Percentiles rank a stretch among this genome's conserved stretches.
Evolutionary conservation across 2,329 filamentous ascomycete genomes (phyloP).

Genomic region (Pseudogymnoascus sp.): DNA sequence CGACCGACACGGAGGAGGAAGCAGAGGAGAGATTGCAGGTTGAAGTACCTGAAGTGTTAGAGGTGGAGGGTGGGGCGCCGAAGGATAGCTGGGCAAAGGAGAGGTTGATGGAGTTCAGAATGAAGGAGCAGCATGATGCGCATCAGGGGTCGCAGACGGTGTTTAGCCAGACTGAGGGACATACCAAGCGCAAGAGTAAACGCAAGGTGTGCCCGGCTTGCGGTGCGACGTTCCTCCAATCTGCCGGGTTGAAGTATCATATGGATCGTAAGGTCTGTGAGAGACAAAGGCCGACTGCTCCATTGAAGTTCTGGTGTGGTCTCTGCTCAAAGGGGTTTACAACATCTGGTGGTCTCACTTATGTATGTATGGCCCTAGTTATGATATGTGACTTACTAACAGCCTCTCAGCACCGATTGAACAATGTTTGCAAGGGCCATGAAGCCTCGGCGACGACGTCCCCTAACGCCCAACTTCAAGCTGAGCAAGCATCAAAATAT

Average conservation of each 20-base stretch:
- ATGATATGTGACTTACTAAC: background rate
- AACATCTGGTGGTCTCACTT: background rate
- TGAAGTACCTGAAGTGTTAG: background rate
- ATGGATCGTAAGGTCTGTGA: constrained; percentile 1
- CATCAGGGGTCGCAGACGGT: background rate
- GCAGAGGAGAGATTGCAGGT: background rate
- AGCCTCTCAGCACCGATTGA: background rate
- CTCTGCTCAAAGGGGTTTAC: background rate
- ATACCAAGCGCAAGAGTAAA: background rate
- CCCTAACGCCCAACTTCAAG: background rate
- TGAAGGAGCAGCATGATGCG: background rate
- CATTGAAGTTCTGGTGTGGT: background rate
- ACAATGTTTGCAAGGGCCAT: background rate
- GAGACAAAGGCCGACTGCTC: background rate
- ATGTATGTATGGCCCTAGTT: background rate
- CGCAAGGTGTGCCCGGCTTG: background rate
- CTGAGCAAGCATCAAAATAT: background rate
- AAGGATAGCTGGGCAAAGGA: background rate
- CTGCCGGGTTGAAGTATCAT: background rate
- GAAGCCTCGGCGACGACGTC: background rate
- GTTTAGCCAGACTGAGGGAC: background rate
- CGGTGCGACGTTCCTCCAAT: background rate
- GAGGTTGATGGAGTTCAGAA: background rate
- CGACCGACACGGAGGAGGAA: background rate
- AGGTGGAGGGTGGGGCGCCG: background rate